Base-by-base conservation (phyloP, 2,329 filamentous ascomycete genomes). In the Torrubiella hemipterigena region DNA sequence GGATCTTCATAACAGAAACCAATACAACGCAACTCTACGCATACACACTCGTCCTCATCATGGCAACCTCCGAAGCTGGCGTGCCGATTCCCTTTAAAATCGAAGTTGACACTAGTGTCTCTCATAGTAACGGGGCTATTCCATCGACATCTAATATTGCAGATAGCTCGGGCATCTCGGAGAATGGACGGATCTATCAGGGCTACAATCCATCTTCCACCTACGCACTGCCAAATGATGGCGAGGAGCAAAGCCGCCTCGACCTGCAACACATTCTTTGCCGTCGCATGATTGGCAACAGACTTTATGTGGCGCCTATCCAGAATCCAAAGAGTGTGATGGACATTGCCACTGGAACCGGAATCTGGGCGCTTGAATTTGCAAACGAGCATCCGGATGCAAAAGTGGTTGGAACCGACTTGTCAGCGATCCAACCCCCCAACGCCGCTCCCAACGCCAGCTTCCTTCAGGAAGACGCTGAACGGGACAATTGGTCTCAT, bases 401-500 rank as follows among this genome's bases (percentile, higher is more conserved):
- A 1, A 38, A 42, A 6, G 51, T 61, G 8, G 44, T 58, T 14
- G 71, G 70, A 9, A 60, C 69, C 6, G 71, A 76, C 43, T 57
- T 77, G 3, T 70, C 65, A 10, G 69, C 70, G 2, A 73, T 74
- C 24, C 70, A 76, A 24, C 22, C 22, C 43, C 69, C 69, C 3
- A 57, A 58, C 17, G 67, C 64, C 53, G 65, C 77, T 4, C 73
- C 73, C 2, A 56, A 61, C 17, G 81, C 81, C 42, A 69, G 75
- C 36, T 63, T 67, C 34, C 81, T 81, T 42, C 61, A 76, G 34
- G 65, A 81, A 21, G 76, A 81, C 45, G 75, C 81, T 44, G 67
- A 70, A 21, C 71, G 75, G 45, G 59, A 67, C n/a, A 42, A 49
- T 14, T 61, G 59, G 58, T 52, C 58, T 40, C 58, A 53, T 35